Evolutionary conservation across 306 rosid genomes (phyloP), one percentile per base, ranked within the genome.

Genomic region (Cucumis hystrix): DNA sequence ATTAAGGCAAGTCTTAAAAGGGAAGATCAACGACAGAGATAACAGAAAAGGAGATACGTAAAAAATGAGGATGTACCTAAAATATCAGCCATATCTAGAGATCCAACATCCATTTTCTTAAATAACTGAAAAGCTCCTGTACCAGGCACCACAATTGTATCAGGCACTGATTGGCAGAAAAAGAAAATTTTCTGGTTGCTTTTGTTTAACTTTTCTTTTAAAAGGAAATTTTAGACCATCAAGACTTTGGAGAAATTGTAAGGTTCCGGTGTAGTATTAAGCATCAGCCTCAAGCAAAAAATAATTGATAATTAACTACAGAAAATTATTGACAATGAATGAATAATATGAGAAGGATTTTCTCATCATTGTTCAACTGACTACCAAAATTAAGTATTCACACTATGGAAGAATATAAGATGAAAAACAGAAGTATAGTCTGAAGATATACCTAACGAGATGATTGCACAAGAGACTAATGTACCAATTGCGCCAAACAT

Each of bases 401-500:
- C 2, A 21, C 16, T 51, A 51, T 17, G 40, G 60, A 56, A 75
- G 52, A 75, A 56, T 20, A 41, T 12, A 40, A n/a, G 41, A 59
- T 60, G 0, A 76, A 9, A 40, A 76, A 58, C 25, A 76, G 33
- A 41, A 75, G 30, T 66, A 78, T 74, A 79, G 83, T 58, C 54
- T 41, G 62, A 68, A 81, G 66, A 64, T 82, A 40, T 92, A 91
- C 99, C 99, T 9, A 87, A 82, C 45, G 96, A 69, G 87, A 96
- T 96, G 87, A 96, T 61, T 80, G 17, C 45, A 79, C 92, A 87
- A 39, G 96, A 92, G 88, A 96, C 79, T 71, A 96, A 80, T 80
- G 99, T 92, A 66, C 99, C 99, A 83, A 96, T 20, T 66, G 97
- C 99, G 62, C 99, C 99, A 81, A 96, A 96, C 83, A 91, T 47